Conservation (phyloP, 2,329 filamentous ascomycete species). For the Xenoacremonium recifei region DNA sequence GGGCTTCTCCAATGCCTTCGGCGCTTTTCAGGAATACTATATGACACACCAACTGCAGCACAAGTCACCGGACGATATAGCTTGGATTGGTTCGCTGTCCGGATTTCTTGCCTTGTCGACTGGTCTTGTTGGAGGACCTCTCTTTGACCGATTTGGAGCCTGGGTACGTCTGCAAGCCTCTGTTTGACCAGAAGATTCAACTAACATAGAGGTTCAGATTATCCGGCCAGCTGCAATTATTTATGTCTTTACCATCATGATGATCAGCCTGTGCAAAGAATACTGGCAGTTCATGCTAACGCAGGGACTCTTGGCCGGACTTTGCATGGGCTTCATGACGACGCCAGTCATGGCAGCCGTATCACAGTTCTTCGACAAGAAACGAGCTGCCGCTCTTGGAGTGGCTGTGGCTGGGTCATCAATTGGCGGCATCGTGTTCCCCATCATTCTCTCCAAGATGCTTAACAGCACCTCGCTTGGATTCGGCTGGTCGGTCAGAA, state of each 20-base stretch:
- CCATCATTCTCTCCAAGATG: conserved; percentile 46
- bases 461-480: conserved; percentile 41
- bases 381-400: conserved; percentile 46
- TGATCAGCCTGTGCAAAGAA: conserved; percentile 39
- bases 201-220: conserved; percentile 20
- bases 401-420: conserved; percentile 45
- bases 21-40: conserved; percentile 45
- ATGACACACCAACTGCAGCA: conserved; percentile 32
- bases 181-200: background rate
- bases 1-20: conserved; percentile 44
- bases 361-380: conserved; percentile 47
- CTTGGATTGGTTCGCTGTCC: conserved; percentile 42
- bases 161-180: conserved; percentile 20
- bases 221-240: conserved; percentile 31
- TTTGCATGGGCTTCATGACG: conserved; percentile 38
- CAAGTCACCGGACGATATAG: conserved; percentile 30
- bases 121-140: conserved; percentile 36
- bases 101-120: conserved; percentile 35
- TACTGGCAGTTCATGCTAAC: conserved; percentile 54
- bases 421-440: conserved; percentile 53
- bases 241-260: conserved; percentile 40
- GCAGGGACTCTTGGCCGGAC: conserved; percentile 45
- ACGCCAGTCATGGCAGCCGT: conserved; percentile 45
- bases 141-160: conserved; percentile 43
- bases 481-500: conserved; percentile 52